Evolutionary conservation across 2,329 filamentous ascomycete species (phyloP).

Genomic region (Uncinocarpus reesii): DNA sequence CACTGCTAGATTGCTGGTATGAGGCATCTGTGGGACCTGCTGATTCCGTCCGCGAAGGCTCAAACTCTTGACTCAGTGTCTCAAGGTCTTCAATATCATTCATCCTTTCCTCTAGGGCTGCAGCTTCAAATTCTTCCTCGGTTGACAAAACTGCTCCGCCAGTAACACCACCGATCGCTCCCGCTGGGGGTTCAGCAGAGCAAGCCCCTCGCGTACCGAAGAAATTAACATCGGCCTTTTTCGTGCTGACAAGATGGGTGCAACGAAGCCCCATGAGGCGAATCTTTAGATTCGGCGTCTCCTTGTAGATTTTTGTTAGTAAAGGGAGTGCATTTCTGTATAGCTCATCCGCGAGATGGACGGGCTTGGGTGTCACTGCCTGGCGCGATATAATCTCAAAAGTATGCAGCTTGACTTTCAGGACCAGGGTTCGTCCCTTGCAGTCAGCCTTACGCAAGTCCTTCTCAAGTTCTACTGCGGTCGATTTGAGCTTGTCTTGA

Average conservation of each 20-base stretch:
- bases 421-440: constrained; percentile 79
- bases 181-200: constrained; percentile 30
- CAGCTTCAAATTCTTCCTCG: constrained; percentile 22
- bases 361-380: constrained; percentile 59
- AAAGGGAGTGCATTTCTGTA: constrained; percentile 76
- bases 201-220: constrained; percentile 60
- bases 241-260: constrained; percentile 76
- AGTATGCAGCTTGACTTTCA: constrained; percentile 90
- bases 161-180: background rate
- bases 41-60: constrained; percentile 10
- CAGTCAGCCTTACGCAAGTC: constrained; percentile 70
- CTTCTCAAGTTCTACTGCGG: constrained; percentile 75
- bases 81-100: constrained; percentile 54
- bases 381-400: constrained; percentile 88
- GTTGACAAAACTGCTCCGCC: constrained; percentile 3
- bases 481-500: constrained; percentile 65
- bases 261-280: constrained; percentile 81
- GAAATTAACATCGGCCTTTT: constrained; percentile 69
- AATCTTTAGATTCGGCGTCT: constrained; percentile 66
- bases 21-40: background rate
- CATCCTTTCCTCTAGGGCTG: constrained; percentile 49
- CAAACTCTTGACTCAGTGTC: constrained; percentile 48
- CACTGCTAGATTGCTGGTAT: background rate
- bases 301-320: constrained; percentile 70
- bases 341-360: constrained; percentile 66